phyloP scores from a whole-genome alignment of 768 basidiomycete genomes.

The Leccinum truebloodii region DNA sequence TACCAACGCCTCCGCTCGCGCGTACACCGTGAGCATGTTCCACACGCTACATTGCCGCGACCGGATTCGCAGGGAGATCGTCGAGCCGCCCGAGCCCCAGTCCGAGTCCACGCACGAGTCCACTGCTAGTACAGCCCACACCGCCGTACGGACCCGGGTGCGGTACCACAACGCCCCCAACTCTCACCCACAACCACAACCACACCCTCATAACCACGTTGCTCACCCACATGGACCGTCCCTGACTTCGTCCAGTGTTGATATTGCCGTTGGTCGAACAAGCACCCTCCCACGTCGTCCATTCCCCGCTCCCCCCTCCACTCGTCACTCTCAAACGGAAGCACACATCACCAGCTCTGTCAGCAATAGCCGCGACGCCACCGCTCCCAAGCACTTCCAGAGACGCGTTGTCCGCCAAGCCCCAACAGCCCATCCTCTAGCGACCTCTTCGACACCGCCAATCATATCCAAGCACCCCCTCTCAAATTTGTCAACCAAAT shows the following conservation, averaged over 20 bases:
- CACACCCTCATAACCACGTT: conserved; percentile 27
- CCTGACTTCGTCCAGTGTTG: conserved; percentile 26
- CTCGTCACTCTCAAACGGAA: conserved; percentile 46
- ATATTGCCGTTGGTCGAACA: conserved; percentile 29
- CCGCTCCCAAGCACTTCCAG: conserved; percentile 1
- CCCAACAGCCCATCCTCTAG: conserved; percentile 20
- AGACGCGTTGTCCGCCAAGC: conserved; percentile 16
- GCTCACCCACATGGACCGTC: conserved; percentile 27
- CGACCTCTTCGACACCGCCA: conserved; percentile 20
- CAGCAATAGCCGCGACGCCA: conserved; percentile 11
- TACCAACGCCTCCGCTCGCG: conserved; percentile 24
- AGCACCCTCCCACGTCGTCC: conserved; percentile 22
- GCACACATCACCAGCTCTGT: conserved; percentile 28
- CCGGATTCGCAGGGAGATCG: conserved; percentile 32
- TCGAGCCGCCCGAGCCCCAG: not conserved
- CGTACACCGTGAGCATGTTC: conserved; percentile 40
- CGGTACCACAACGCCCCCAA: conserved; percentile 28
- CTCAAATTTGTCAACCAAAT: conserved; percentile 15
- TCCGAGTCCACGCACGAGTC: too few species aligned
- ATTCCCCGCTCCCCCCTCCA: conserved; percentile 25
- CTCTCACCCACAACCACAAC: conserved; percentile 29
- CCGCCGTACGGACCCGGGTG: too few species aligned
- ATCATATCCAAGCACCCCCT: conserved; percentile 10
- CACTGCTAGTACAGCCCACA: too few species aligned
- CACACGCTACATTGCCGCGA: conserved; percentile 44